Base-by-base conservation (phyloP, 768 basidiomycete genomes). In the Pulveroboletus frians region DNA sequence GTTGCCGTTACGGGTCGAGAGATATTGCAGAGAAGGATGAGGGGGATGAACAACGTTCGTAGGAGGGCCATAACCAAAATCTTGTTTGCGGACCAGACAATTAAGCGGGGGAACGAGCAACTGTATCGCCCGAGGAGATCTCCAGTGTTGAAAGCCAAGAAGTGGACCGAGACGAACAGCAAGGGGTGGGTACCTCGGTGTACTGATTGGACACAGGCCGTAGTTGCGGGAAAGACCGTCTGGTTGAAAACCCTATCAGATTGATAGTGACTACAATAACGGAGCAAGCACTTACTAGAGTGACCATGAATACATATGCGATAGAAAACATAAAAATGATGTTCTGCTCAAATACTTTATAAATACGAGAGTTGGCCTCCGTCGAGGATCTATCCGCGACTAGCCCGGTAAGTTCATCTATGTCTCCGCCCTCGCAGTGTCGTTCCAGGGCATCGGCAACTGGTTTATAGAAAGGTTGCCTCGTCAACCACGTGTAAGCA, bases 1-100 rank as follows among this genome's bases (percentile, higher is more conserved):
- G 64, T 49, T 1, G 43, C 43, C 26, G 60, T 49, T 2, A 69
- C 55, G 27, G 73, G 71, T 38, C 75, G 78, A 54, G 83, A 80
- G 36, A 94, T 69, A 62, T 96, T 96, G 75, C 92, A 95, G 69
- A 85, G 73, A n/a, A 95, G 75, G 67, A 95, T 85, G 36, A 93
- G 59, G 27, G 91, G 91, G 41, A 96, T 79, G 70, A 95, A 94
- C 30, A 92, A 60, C 2, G 84, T 86, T 47, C 93, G 82, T 4
- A 79, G 66, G 36, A 87, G 63, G 14, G 91, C 84, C 21, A 90
- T 68, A 6, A 63, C 60, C 14, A 91, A 63, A 34, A 94, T 76
- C 30, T 76, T 76, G 20, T 71, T 75, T 5, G 79, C 77, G 4
- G 82, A 83, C 81, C 88, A 92, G 45, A 92, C 70, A 29, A 83